Evolutionary conservation across 1,284 basidiomycete species (phyloP), one percentile per base, ranked within the genome.

Genomic region (Heliocybe sulcata): DNA sequence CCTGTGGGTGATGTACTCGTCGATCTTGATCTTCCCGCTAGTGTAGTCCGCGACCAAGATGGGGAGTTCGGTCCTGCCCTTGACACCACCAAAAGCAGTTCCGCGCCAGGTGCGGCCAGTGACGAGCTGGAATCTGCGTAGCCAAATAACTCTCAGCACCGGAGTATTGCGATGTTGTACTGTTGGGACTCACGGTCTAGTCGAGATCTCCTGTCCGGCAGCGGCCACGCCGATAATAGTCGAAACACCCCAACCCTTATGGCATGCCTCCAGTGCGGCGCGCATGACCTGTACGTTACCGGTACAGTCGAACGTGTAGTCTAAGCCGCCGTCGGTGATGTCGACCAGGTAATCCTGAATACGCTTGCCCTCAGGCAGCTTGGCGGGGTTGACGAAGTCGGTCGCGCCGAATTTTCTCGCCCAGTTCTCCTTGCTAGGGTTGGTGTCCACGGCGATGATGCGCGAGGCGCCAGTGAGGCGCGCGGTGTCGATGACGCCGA

Each of bases 241-340:
- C 59, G 87, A 93, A 42, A 98, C 87, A 67, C 97, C 96, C 94
- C 94, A 98, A n/a, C 94, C 94, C 71, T 99, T 99, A 76, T 99
- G 97, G 72, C 95, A 98, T 19, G 92, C 89, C 75, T 99, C 96
- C 53, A 99, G 82, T 31, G 96, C 97, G 54, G 86, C 77, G 60
- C 96, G 87, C 96, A 99, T 99, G 57, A 98, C 96, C 42, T 92
- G 74, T 14, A 90, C 93, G 67, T 97, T 98, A 42, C 96, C 96
- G 10, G 96, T 99, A 64, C 87, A 90, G 70, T 99, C 97, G 66
- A 94, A 99, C 4, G 97, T 99, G 71, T 88, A 98, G 74, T 99
- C 97, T 35, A 98, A 79, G 27, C 97, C 97, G 38, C 97, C 97
- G 65, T 99, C 97, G 20, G 95, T 99, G 62, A 94, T 83, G 64